A percentile compares a stretch with the other conserved stretches of the same genome.
phyloP scores from a whole-genome alignment of 768 basidiomycete genomes.

The Hygrocybe punicea region DNA sequence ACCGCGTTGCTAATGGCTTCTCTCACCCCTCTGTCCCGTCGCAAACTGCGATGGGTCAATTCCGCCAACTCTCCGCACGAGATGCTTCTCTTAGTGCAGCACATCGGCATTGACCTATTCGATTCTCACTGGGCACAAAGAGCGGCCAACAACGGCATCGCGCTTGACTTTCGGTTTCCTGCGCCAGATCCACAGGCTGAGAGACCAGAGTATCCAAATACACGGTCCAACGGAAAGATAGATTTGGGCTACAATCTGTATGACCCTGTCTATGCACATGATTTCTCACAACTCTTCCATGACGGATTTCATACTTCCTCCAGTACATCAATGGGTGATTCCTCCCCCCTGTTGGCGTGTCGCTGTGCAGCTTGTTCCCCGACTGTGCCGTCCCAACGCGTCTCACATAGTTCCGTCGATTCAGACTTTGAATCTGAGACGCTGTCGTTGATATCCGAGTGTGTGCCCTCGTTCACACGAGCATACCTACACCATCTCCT shows the following conservation, averaged over 20 bases:
- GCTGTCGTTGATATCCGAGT: slow-evolving; percentile 1
- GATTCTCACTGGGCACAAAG: slow-evolving; percentile 69
- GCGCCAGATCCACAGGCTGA: slow-evolving; percentile 17
- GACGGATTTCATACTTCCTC: slow-evolving; percentile 22
- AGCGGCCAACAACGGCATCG: slow-evolving; percentile 67
- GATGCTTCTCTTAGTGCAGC: slow-evolving; percentile 59
- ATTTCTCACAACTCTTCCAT: slow-evolving; percentile 56
- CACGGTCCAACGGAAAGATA: slow-evolving; percentile 22
- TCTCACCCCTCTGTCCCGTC: slow-evolving; percentile 46
- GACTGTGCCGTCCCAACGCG: slow-evolving; percentile 27
- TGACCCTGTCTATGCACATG: slow-evolving; percentile 49
- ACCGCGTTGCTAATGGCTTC: slow-evolving; percentile 56
- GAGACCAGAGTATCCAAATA: not conserved
- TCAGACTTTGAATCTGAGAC: slow-evolving; percentile 6
- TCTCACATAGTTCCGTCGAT: slow-evolving; percentile 50
- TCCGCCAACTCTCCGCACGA: slow-evolving; percentile 65
- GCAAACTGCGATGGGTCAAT: slow-evolving; percentile 64
- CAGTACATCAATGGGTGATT: not conserved
- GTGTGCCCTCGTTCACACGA: slow-evolving; percentile 38
- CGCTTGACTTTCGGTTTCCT: slow-evolving; percentile 77
- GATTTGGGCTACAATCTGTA: slow-evolving; percentile 77
- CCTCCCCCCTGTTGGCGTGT: slow-evolving; percentile 32
- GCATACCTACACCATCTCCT: slow-evolving; percentile 84
- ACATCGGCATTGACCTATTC: slow-evolving; percentile 72
- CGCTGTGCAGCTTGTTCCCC: slow-evolving; percentile 59